phyloP scores from a whole-genome alignment of 345 rosid genomes.

The Eucalyptus polybractea region DNA sequence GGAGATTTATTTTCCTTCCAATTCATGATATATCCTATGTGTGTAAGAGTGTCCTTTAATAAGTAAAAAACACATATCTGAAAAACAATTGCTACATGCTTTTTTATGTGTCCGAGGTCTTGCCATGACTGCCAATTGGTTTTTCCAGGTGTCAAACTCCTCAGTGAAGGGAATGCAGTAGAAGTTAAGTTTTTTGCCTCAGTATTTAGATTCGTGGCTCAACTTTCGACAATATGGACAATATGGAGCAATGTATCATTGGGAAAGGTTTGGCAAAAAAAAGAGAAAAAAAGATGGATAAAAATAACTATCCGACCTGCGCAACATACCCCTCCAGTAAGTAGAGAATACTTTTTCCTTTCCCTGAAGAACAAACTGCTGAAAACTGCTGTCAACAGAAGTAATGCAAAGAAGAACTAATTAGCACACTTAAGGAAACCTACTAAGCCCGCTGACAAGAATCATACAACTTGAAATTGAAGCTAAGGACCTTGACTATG shows the following conservation, averaged over 20 bases:
- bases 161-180: fast-evolving
- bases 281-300: neutral
- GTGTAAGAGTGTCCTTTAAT: neutral
- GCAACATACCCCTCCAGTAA: neutral
- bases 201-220: neutral
- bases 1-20: neutral
- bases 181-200: neutral
- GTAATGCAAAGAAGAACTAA: neutral
- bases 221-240: neutral
- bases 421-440: neutral
- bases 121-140: neutral
- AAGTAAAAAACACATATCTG: neutral
- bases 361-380: neutral
- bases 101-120: neutral
- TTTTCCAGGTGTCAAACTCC: neutral
- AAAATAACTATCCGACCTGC: neutral
- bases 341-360: neutral
- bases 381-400: neutral
- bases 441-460: neutral
- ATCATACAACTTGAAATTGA: neutral
- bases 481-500: neutral
- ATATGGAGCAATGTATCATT: neutral
- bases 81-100: neutral
- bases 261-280: neutral
- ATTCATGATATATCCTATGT: neutral